phyloP scores from a whole-genome alignment of 257 asterid species.

The Solanum chilense region DNA sequence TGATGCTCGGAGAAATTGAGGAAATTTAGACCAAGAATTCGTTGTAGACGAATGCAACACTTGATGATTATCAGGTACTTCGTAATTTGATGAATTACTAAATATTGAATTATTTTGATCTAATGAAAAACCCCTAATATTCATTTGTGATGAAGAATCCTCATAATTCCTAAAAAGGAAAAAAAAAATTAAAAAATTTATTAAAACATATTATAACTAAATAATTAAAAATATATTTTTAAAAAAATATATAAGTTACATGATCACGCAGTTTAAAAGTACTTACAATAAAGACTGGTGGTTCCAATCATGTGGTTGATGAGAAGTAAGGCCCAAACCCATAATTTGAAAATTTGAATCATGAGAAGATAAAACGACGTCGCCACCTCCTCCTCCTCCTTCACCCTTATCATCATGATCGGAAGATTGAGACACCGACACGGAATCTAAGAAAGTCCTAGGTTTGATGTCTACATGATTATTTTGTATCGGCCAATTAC shows the following conservation, averaged over 20 bases:
- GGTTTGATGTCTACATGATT: constrained; percentile 17
- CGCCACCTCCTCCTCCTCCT: background rate
- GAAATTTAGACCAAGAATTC: constrained; percentile 40
- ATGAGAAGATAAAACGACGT: background rate
- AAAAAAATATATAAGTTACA: background rate
- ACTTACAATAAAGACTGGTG: constrained; percentile 1
- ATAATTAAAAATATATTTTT: background rate
- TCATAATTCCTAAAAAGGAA: constrained; percentile 4
- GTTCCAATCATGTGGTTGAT: constrained; percentile 60
- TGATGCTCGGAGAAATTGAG: constrained; percentile 34
- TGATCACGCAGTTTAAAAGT: background rate
- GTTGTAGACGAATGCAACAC: background rate
- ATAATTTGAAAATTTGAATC: constrained; percentile 51
- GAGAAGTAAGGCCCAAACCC: constrained; percentile 73
- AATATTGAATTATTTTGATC: constrained; percentile 12
- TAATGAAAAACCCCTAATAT: constrained; percentile 24
- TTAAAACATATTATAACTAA: background rate
- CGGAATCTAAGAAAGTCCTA: constrained; percentile 36
- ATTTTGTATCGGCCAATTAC: constrained; percentile 49
- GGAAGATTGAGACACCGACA: constrained; percentile 11
- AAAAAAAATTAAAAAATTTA: too few relatives aligned
- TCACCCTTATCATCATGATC: background rate
- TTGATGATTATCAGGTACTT: background rate
- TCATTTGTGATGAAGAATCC: constrained; percentile 15
- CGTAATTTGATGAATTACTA: constrained; percentile 2